phyloP scores from a whole-genome alignment of 2,329 filamentous ascomycete species.

The Colletotrichum tabaci region DNA sequence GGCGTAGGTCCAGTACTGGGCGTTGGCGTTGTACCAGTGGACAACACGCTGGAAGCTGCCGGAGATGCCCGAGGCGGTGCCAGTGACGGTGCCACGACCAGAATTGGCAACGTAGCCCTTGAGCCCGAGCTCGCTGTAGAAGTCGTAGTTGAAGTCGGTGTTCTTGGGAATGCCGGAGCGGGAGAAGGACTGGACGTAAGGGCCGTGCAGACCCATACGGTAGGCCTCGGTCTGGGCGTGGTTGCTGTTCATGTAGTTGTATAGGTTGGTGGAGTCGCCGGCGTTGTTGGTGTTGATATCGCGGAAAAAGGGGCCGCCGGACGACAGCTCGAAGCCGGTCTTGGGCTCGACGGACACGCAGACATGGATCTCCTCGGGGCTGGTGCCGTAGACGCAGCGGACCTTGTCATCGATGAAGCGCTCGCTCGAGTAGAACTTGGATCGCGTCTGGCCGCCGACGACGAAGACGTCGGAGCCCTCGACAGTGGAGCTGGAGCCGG shows the following conservation, averaged over 20 bases:
- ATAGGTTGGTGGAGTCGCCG: constrained; percentile 70
- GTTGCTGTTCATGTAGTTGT: constrained; percentile 79
- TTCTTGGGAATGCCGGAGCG: constrained; percentile 68
- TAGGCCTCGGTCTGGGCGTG: constrained; percentile 75
- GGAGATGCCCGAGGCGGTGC: constrained; percentile 71
- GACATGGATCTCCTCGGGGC: constrained; percentile 64
- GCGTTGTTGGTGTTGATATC: constrained; percentile 78
- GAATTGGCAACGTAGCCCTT: constrained; percentile 70
- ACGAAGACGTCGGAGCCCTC: constrained; percentile 74
- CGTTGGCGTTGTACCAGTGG: constrained; percentile 75
- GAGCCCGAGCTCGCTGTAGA: constrained; percentile 72
- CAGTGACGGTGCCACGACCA: constrained; percentile 71
- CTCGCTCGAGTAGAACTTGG: constrained; percentile 79
- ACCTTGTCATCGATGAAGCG: constrained; percentile 79
- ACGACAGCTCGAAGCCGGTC: constrained; percentile 67
- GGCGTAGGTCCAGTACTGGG: constrained; percentile 77
- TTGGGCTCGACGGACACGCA: constrained; percentile 71
- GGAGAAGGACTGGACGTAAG: constrained; percentile 74
- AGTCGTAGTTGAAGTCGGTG: constrained; percentile 67
- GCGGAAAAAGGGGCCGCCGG: constrained; percentile 77
- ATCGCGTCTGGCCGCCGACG: constrained; percentile 74
- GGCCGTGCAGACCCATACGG: constrained; percentile 76
- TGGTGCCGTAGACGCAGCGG: constrained; percentile 72
- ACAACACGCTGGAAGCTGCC: constrained; percentile 69
- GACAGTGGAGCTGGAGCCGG: constrained; percentile 63